Evolutionary conservation across 768 basidiomycete species (phyloP).

Genomic region (Calvatia gigantea): DNA sequence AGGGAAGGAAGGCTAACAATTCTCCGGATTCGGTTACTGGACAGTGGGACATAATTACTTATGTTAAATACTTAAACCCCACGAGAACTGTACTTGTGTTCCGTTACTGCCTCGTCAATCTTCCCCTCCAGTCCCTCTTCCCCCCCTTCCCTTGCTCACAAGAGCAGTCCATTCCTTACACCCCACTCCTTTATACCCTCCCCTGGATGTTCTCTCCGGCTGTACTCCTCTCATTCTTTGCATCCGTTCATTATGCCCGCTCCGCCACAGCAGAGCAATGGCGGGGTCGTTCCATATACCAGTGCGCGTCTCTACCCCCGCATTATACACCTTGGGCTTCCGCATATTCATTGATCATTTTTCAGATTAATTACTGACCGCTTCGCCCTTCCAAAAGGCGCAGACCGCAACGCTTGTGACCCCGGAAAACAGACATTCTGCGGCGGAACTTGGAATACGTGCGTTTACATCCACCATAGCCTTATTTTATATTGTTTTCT

Average conservation of each 20-base stretch:
- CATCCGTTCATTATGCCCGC: conserved; percentile 26
- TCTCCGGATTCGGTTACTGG: background rate
- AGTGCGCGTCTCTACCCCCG: conserved; percentile 38
- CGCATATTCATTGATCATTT: background rate
- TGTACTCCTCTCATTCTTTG: conserved; percentile 16
- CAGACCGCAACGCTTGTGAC: conserved; percentile 52
- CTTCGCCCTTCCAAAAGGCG: conserved; percentile 62
- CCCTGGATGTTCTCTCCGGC: conserved; percentile 18
- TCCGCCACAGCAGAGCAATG: conserved; percentile 72
- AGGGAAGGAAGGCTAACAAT: no score
- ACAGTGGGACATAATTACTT: background rate
- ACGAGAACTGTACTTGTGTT: background rate
- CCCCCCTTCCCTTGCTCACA: conserved; percentile 9
- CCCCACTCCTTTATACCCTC: conserved; percentile 23
- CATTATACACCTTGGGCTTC: background rate
- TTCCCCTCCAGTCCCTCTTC: background rate
- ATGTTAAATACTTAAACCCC: background rate
- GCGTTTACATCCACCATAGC: conserved; percentile 15
- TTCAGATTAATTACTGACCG: conserved; percentile 69
- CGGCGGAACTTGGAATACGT: conserved; percentile 83
- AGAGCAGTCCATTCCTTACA: conserved; percentile 14
- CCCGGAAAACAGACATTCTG: conserved; percentile 66
- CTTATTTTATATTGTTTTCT: background rate
- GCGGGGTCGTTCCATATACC: conserved; percentile 78
- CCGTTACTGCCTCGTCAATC: background rate